Evolutionary conservation across 116 monocot genomes (phyloP), one percentile per base, ranked within the genome.

Genomic region (Zostera marina): DNA sequence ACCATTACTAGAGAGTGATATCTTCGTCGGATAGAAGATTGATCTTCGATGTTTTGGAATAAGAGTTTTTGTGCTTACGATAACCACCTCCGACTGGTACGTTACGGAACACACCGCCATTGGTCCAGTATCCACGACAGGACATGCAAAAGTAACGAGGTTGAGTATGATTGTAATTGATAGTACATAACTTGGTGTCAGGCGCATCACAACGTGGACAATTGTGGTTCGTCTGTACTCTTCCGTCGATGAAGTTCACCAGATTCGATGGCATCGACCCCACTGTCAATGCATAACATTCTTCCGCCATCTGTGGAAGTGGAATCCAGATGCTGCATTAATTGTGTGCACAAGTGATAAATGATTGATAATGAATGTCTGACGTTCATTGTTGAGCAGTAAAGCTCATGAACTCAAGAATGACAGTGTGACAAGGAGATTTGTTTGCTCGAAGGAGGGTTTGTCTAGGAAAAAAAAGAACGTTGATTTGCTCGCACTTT

Each of bases 171-270:
- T 69, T 81, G 76, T 81, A 81, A 56, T 78, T 78, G 66, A 65
- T 73, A 79, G 76, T 79, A 61, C 83, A 79, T 70, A 79, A 79
- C 61, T 83, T 83, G 60, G 79, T 83, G 70, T 83, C 74, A 3
- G 57, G 63, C 16, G 81, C 77, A 51, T 77, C 70, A 64, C 81
- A 81, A 11, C 81, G 52, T 1, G 81, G 81, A 47, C 81, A 81
- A 22, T 60, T 69, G 25, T 68, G 60, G 19, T 10, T 39, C 54
- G 48, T 40, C 23, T 59, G 40, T 49, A 44, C 44, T 22, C 44
- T 44, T 21, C 59, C 3, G 39, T 57, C 56, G 14, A 57, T 13
- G 38, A 39, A 40, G 15, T 0, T 6, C 13, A 40, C n/a, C 14
- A 40, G 44, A 45, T 45, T 14, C 44, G 44, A 11, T 14, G 44